Evolutionary conservation across 768 basidiomycete species (phyloP).

Genomic region (Leucocoprinus birnbaumii): DNA sequence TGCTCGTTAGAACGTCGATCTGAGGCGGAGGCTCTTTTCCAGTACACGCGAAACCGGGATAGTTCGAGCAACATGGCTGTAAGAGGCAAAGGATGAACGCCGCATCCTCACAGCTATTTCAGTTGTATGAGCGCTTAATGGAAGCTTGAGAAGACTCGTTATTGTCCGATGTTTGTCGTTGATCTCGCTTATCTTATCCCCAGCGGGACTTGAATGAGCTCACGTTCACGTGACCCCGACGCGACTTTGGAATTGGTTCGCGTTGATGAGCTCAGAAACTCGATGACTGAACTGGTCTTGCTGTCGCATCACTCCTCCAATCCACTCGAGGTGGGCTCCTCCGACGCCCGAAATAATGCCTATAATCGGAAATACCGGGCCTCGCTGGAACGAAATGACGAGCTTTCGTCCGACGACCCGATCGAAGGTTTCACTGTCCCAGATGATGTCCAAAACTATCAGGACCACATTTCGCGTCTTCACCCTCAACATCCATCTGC

Average conservation of each 20-base stretch:
- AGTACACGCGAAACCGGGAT: no score
- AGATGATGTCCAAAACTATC: conserved; percentile 42
- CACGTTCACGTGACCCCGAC: conserved; percentile 13
- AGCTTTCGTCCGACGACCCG: conserved; percentile 51
- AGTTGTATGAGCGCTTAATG: no score
- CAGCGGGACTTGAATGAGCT: no score
- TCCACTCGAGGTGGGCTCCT: conserved; percentile 66
- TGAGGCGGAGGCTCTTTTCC: no score
- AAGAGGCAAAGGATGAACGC: no score
- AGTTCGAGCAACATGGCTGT: no score
- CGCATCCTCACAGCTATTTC: no score
- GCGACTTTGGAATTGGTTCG: conserved; percentile 3
- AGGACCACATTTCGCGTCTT: conserved; percentile 45
- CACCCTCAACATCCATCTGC: conserved; percentile 25
- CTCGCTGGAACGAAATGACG: conserved; percentile 24
- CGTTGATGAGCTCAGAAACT: conserved; percentile 7
- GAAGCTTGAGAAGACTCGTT: no score
- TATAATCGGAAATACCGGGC: conserved; percentile 36
- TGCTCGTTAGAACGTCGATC: no score
- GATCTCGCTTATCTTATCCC: no score
- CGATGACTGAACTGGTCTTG: not conserved
- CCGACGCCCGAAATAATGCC: conserved; percentile 48
- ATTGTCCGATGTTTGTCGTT: no score
- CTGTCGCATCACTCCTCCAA: conserved; percentile 76
- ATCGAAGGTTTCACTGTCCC: conserved; percentile 32